phyloP scores from a whole-genome alignment of 192 early-diverging fungal species.

The Backusella westeae region DNA sequence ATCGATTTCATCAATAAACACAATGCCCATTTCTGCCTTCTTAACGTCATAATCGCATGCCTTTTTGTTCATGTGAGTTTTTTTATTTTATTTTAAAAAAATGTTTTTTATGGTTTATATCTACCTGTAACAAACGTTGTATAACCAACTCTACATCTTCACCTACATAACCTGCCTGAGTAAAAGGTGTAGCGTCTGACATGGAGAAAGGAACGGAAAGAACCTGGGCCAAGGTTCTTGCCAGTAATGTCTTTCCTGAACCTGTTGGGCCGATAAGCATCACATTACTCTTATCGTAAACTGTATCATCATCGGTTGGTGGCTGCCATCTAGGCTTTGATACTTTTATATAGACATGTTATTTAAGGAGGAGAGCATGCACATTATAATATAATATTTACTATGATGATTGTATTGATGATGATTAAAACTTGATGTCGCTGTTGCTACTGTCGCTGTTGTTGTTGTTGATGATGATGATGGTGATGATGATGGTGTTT shows the following conservation, averaged over 20 bases:
- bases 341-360: background rate
- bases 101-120: background rate
- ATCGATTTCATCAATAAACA: conserved; percentile 93
- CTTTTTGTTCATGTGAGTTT: conserved; percentile 6
- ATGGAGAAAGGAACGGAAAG: conserved; percentile 85
- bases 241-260: conserved; percentile 79
- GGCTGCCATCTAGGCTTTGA: background rate
- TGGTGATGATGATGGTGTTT: background rate
- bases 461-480: background rate
- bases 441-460: background rate
- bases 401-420: background rate
- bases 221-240: conserved; percentile 79
- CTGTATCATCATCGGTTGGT: conserved; percentile 34
- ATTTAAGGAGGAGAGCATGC: no score
- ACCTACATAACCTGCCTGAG: conserved; percentile 88
- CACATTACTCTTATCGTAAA: conserved; percentile 88
- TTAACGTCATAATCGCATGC: conserved; percentile 86
- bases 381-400: background rate
- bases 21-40: conserved; percentile 81
- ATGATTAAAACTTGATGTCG: background rate
- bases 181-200: conserved; percentile 87
- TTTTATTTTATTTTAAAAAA: background rate
- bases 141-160: conserved; percentile 89
- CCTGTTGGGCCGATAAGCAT: conserved; percentile 86
- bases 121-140: conserved; percentile 72